Percentiles rank a stretch among this genome's conserved stretches.
Evolutionary conservation across 345 rosid genomes (phyloP).

Genomic region (Eucalyptus decipiens): DNA sequence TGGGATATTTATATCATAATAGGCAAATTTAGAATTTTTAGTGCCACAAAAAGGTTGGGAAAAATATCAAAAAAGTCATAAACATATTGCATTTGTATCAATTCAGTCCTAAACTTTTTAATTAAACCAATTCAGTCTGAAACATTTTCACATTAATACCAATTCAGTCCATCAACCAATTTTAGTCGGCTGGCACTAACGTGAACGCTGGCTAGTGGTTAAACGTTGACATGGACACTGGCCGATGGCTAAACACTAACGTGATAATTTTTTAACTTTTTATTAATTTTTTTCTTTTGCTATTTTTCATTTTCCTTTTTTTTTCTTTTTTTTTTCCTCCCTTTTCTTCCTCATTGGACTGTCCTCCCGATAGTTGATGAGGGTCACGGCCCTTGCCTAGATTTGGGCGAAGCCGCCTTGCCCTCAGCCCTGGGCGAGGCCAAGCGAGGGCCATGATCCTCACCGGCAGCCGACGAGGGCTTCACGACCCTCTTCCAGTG

Average conservation of each 20-base stretch:
- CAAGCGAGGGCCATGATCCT: too few species aligned
- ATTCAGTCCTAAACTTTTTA: rapidly evolving
- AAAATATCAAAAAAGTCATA: too few species aligned
- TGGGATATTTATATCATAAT: too few species aligned
- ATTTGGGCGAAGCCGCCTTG: rapidly evolving
- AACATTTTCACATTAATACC: rapidly evolving
- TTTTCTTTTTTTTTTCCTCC: too few species aligned
- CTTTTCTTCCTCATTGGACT: too few species aligned
- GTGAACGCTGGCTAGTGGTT: rapidly evolving
- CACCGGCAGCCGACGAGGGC: rapidly evolving
- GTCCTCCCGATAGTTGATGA: rapidly evolving
- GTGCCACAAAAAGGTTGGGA: too few species aligned
- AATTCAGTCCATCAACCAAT: rapidly evolving
- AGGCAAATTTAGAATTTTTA: too few species aligned
- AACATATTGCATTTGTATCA: rapidly evolving
- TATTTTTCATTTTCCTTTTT: too few species aligned
- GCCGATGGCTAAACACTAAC: rapidly evolving
- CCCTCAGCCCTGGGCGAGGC: rapidly evolving
- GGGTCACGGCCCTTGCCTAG: rapidly evolving
- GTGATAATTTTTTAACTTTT: too few species aligned
- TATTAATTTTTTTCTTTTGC: too few species aligned
- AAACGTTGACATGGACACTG: rapidly evolving
- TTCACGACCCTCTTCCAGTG: rapidly evolving
- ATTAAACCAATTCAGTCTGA: rapidly evolving
- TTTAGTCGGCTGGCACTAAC: rapidly evolving